Evolutionary conservation across 78 protist genomes (phyloP), one percentile per base, ranked within the genome.

Genomic region (Cyanophora paradoxa): DNA sequence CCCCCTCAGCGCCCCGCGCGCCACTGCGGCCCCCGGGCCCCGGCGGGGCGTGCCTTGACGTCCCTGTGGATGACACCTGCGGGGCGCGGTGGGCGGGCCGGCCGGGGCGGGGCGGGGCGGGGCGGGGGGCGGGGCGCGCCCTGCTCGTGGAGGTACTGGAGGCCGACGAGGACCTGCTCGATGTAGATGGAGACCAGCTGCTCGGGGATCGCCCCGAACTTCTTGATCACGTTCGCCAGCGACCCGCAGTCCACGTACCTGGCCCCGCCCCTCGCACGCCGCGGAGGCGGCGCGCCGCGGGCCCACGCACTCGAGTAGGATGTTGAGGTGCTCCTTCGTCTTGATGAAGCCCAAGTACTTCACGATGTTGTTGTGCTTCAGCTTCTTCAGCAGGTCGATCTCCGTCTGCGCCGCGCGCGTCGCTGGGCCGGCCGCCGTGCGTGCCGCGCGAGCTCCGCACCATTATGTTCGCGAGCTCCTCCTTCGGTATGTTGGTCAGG

Each of bases 141-240:
- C 66, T 88, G 92, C 6, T 82, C 86, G 78, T 93, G 94, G 26
- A 93, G 82, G 66, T 87, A 93, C 20, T 63, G 64, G 30, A 93
- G 72, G 26, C 94, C 97, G 36, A 76, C 79, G 22, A 95, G 77
- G 13, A 90, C 89, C 73, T 93, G 97, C 22, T 69, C 7, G 22
- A 87, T 84, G 78, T 93, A 96, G n/a, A 74, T 67, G 10, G 71
- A 46, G 17, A 82, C 82, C 50, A 93, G 83, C 36, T 82, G 42
- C 83, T 96, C 99, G 37, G 93, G 94, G 24, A 96, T 78, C 40
- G 56, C 30, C 2, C 97, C 99, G 59, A 91, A 89, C 73, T 78
- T 72, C 70, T 85, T 81, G 31, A 83, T 57, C 40, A 91, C 62
- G 33, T 71, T 16, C 50, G 78, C 74, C 31, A 96, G 88, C 30